phyloP scores from a whole-genome alignment of 805 yeast genomes.

The Yamadazyma insecticola region DNA sequence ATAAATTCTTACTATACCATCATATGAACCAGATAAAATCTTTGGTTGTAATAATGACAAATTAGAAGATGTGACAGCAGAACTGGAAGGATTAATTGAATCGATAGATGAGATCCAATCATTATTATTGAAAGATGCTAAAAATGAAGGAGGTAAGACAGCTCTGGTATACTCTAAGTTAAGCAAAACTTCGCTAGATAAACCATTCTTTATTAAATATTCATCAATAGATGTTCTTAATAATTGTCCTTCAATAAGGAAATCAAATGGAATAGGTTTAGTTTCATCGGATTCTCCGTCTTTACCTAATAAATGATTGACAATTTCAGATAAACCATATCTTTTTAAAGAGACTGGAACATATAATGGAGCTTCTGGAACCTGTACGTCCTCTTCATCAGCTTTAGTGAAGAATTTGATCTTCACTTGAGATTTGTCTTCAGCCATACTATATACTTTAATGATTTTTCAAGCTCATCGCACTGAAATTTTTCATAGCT shows the following conservation, averaged over 20 bases:
- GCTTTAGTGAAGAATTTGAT: conserved; percentile 85
- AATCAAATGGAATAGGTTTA: conserved; percentile 82
- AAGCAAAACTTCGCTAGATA: conserved; percentile 76
- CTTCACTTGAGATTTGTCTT: conserved; percentile 60
- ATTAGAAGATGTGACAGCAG: no score
- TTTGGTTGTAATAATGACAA: no score
- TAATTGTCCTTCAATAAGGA: conserved; percentile 79
- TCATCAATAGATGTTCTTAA: conserved; percentile 76
- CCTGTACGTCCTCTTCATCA: conserved; percentile 65
- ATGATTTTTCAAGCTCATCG: conserved; percentile 1
- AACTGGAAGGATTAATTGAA: conserved; percentile 38
- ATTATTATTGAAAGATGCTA: conserved; percentile 84
- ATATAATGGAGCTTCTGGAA: conserved; percentile 71
- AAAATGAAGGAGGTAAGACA: conserved; percentile 87
- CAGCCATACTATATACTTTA: conserved; percentile 6
- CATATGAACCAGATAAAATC: conserved; percentile 87
- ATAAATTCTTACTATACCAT: conserved; percentile 91
- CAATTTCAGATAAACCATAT: conserved; percentile 91
- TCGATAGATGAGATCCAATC: conserved; percentile 90
- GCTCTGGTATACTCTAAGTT: conserved; percentile 88
- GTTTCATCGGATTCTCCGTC: conserved; percentile 26
- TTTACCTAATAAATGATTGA: conserved; percentile 78
- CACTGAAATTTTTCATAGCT: conserved; percentile 2
- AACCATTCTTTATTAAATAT: conserved; percentile 69
- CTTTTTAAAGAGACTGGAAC: conserved; percentile 86